Evolutionary conservation across 352 stramenopile species (phyloP).

Genomic region (Blastocystis sp.): DNA sequence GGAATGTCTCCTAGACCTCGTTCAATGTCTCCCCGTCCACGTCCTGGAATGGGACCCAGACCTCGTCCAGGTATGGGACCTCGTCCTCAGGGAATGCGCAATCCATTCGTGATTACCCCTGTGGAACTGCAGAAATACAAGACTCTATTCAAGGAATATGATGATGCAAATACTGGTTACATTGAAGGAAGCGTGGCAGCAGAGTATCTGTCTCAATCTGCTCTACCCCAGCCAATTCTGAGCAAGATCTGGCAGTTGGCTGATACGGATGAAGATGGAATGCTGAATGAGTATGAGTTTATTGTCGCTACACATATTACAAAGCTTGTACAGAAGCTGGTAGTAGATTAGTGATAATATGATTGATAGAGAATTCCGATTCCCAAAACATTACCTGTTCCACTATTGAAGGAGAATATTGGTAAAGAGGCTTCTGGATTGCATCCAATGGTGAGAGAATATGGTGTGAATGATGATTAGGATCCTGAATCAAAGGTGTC

Average conservation of each 20-base stretch:
- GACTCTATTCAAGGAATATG: slow-evolving; percentile 64
- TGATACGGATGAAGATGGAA: slow-evolving; percentile 52
- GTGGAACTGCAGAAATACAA: slow-evolving; percentile 67
- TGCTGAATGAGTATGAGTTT: slow-evolving; percentile 65
- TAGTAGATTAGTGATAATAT: neutral
- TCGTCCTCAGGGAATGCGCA: neutral
- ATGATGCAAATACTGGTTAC: slow-evolving; percentile 51
- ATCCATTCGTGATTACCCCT: slow-evolving; percentile 24
- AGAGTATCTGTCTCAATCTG: slow-evolving; percentile 34
- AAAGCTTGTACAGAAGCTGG: slow-evolving; percentile 38
- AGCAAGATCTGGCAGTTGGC: slow-evolving; percentile 59
- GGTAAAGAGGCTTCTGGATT: slow-evolving; percentile 34
- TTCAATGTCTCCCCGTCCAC: slow-evolving; percentile 17
- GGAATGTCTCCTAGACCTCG: neutral
- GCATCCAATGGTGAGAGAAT: slow-evolving; percentile 28
- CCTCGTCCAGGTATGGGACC: slow-evolving; percentile 45
- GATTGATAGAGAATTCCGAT: slow-evolving; percentile 15
- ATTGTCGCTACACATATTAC: slow-evolving; percentile 60
- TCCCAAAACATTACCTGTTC: slow-evolving; percentile 24
- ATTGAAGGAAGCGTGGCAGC: slow-evolving; percentile 21
- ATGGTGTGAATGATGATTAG: neutral
- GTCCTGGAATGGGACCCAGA: slow-evolving; percentile 40
- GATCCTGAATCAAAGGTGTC: neutral
- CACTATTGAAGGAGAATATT: slow-evolving; percentile 66
- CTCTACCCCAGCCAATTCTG: slow-evolving; percentile 30